Base-by-base conservation (phyloP, 441 rosid species). In the Corymbia calophylla region DNA sequence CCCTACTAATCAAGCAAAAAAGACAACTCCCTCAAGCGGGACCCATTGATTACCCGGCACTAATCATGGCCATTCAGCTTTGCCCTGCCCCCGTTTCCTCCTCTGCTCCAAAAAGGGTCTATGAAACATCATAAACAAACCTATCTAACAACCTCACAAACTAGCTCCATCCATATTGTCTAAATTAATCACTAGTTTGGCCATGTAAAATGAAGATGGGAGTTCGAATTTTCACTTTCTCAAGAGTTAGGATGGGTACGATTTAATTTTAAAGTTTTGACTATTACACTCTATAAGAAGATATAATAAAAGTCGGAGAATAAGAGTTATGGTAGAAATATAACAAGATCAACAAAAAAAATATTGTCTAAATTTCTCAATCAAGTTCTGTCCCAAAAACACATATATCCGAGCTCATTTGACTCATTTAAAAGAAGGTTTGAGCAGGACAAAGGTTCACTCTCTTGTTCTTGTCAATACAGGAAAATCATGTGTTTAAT, bases 361-460 rank as follows among this genome's bases (percentile, higher is more conserved):
- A 39, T 39, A 39, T 53, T 14, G 17, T 53, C 68, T 29, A 4
- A 1, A 13, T 62, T 62, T 29, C 68, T 3, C 17, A 1, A 27
- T 62, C 68, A 29, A 29, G 3, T 29, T 62, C 18, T 6, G 4
- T 62, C 68, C 35, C 70, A 2, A n/a, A 62, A 14, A 6, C 1
- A 6, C 2, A 0, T 29, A 5, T 12, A 29, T 1, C 70, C 14
- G 29, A 29, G 29, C n/a, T 62, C 4, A 14, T 62, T 29, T 7
- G 27, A 55, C 19, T 21, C 60, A 21, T 19, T 21, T 8, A 16
- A 29, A 14, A 14, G 4, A 29, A 4, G 68, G 70, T 6, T 62
- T 29, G 7, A 62, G 70, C 70, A 8, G 7, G 9, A 62, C 32
- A 29, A 62, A 62, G n/a, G 0, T 32, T 12, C 18, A 3, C 35